Conservation (phyloP, 257 asterid species). For the Solanum neorickii region DNA sequence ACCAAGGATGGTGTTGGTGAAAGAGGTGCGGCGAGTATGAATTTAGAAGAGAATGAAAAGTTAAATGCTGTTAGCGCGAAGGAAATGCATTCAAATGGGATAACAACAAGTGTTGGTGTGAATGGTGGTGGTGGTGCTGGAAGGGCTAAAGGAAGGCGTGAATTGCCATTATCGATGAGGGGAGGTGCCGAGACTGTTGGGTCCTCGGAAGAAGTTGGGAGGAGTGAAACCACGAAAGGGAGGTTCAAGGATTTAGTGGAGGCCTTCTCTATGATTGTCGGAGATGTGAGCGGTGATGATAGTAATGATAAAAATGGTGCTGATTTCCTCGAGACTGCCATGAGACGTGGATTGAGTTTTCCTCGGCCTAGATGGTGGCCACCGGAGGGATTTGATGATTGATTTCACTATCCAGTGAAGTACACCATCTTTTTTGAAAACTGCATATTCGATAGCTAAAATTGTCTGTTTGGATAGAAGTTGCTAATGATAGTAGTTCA, state of each 20-base stretch:
- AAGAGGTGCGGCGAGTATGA: background rate
- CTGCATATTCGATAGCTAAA: background rate
- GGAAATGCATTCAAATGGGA: background rate
- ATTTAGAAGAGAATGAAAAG: background rate
- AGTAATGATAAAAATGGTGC: slow-evolving; percentile 1
- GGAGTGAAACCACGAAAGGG: background rate
- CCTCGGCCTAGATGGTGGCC: slow-evolving; percentile 39
- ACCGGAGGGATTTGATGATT: slow-evolving; percentile 4
- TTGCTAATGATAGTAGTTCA: background rate
- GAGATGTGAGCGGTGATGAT: background rate
- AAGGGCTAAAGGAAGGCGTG: slow-evolving; percentile 1
- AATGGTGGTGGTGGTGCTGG: background rate
- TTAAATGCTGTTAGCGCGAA: background rate
- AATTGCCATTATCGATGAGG: slow-evolving; percentile 17
- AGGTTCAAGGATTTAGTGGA: background rate
- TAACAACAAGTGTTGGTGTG: background rate
- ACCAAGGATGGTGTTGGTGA: background rate
- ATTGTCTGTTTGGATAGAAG: background rate
- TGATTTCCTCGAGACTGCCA: slow-evolving; percentile 20
- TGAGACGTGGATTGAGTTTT: slow-evolving; percentile 22
- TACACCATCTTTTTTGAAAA: background rate
- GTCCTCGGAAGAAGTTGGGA: background rate
- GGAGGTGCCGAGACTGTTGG: slow-evolving; percentile 6
- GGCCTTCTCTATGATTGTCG: background rate
- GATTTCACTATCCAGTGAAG: background rate